Evolutionary conservation across 768 basidiomycete species (phyloP).

Genomic region (Termitomyces sp.): DNA sequence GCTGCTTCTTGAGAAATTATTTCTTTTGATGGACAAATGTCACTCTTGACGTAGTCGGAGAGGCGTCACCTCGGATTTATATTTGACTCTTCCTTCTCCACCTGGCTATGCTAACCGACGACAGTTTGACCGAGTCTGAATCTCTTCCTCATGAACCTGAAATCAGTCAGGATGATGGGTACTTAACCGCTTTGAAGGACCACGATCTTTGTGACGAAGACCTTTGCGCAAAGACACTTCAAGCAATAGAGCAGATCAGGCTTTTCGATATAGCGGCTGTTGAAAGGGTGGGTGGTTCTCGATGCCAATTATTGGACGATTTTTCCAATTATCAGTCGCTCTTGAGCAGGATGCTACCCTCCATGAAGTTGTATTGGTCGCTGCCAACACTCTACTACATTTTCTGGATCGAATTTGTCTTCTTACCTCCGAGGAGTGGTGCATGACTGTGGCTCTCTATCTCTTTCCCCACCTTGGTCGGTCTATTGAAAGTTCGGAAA

Average conservation of each 20-base stretch:
- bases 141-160: constrained; percentile 22
- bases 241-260: constrained; percentile 12
- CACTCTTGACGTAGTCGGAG: background rate
- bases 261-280: constrained; percentile 8
- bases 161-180: background rate
- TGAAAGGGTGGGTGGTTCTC: constrained; percentile 10
- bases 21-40: constrained; percentile 12
- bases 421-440: background rate
- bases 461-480: constrained; percentile 16
- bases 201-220: background rate
- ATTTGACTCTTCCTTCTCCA: background rate
- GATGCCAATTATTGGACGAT: background rate
- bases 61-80: background rate
- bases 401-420: constrained; percentile 16
- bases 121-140: constrained; percentile 58
- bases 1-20: background rate
- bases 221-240: constrained; percentile 3
- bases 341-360: constrained; percentile 11
- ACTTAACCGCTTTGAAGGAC: background rate
- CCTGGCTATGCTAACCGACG: constrained; percentile 13
- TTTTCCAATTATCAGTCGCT: background rate
- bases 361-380: constrained; percentile 15
- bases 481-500: constrained; percentile 20
- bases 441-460: background rate
- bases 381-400: constrained; percentile 17